These are phyloP conservation scores for Dalbergia cultrata DNA, from an alignment of 306 rosid genomes.

Conservation along the genomic window DNA sequence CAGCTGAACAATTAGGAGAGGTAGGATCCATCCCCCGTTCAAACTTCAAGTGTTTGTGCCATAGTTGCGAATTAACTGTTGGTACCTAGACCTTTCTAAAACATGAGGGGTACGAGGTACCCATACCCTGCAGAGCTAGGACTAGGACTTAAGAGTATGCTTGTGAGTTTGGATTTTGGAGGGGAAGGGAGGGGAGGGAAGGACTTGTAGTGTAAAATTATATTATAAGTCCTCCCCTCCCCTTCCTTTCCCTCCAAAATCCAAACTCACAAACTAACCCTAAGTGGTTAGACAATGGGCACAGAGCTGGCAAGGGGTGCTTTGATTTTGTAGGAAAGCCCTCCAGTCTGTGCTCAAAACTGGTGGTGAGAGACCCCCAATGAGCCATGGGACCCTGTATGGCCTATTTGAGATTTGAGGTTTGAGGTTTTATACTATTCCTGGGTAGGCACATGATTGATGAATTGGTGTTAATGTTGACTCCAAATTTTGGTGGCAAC, in stretches of 20 bases:
- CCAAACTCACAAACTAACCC: too few relatives aligned
- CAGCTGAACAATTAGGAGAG: constrained; percentile 11
- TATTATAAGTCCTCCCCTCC: too few relatives aligned
- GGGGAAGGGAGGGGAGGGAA: too few relatives aligned
- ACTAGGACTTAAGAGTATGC: background rate
- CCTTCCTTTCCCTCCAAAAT: too few relatives aligned
- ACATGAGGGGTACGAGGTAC: background rate
- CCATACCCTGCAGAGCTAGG: background rate
- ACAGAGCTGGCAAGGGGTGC: constrained; percentile 21
- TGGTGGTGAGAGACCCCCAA: constrained; percentile 1
- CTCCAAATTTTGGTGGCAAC: background rate
- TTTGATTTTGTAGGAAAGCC: background rate
- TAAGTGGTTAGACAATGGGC: constrained; percentile 12
- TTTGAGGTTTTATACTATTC: background rate
- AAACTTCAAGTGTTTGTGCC: constrained; percentile 8
- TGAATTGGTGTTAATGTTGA: background rate
- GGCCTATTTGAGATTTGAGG: background rate
- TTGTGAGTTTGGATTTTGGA: too few relatives aligned
- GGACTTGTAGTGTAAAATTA: too few relatives aligned
- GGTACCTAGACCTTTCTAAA: constrained; percentile 24
- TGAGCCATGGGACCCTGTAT: constrained; percentile 2
- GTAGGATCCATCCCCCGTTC: background rate
- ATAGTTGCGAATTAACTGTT: background rate
- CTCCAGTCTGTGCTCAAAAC: constrained; percentile 11
- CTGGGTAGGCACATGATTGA: background rate